Evolutionary conservation across 2,329 filamentous ascomycete genomes (phyloP).

Genomic region (Pestalotiopsis sp.): DNA sequence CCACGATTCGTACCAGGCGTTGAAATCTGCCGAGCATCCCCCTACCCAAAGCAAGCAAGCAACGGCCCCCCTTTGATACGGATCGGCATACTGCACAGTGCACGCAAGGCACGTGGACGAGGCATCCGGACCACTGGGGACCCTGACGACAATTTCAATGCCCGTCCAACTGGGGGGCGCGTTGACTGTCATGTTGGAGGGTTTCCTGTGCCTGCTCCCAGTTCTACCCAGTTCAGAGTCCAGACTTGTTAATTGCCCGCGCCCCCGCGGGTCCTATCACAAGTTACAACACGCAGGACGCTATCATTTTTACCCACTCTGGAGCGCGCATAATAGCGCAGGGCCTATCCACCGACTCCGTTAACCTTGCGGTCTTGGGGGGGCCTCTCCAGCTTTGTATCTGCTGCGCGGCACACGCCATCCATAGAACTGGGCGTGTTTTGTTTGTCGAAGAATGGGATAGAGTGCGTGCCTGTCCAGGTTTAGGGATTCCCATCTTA

Average conservation of each 20-base stretch:
- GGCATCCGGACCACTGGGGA: not conserved
- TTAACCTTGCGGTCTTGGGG: not conserved
- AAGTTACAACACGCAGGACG: not conserved
- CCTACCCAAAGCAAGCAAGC: not conserved
- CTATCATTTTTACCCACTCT: slow-evolving; percentile 5
- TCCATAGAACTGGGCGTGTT: not conserved
- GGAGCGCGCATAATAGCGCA: slow-evolving; percentile 11
- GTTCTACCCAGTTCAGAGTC: not conserved
- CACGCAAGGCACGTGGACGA: not conserved
- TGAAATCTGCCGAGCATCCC: not conserved
- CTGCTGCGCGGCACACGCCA: not conserved
- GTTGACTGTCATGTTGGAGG: not conserved
- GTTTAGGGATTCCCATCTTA: not conserved
- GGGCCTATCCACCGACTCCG: not conserved
- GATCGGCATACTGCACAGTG: slow-evolving; percentile 5
- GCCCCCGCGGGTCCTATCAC: slow-evolving; percentile 2
- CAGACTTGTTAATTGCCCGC: not conserved
- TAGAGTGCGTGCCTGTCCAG: not conserved
- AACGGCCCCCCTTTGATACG: slow-evolving; percentile 5
- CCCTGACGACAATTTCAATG: not conserved
- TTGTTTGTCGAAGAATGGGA: not conserved
- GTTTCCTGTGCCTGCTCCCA: not conserved
- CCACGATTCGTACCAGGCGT: not conserved
- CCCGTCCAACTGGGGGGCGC: not conserved
- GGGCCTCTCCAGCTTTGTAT: not conserved